These are phyloP conservation scores for Geotrichum candidum DNA, from an alignment of 1,139 yeast species.

Conservation along the genomic window DNA sequence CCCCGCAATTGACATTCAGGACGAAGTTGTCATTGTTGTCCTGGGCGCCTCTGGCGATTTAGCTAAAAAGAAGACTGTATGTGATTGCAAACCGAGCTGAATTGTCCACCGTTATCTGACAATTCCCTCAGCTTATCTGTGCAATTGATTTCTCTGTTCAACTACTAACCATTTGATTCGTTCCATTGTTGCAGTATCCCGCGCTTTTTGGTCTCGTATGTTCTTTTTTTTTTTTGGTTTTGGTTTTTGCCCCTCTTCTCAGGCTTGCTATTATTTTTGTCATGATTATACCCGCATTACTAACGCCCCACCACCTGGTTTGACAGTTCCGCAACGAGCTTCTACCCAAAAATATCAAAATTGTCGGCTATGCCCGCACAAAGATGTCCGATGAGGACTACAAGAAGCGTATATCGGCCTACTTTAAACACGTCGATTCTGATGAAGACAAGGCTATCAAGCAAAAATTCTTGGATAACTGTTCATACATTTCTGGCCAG, in stretches of 20 bases:
- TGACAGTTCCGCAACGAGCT: constrained; percentile 61
- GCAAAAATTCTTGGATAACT: constrained; percentile 55
- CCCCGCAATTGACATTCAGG: not conserved
- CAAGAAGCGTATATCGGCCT: constrained; percentile 56
- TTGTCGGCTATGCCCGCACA: constrained; percentile 90
- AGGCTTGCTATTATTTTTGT: not conserved
- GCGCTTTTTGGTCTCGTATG: constrained; percentile 21
- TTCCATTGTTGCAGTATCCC: constrained; percentile 7
- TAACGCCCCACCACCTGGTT: no score
- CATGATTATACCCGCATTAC: not conserved
- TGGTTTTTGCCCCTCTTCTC: not conserved
- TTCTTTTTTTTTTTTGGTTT: not conserved
- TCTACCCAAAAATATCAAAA: constrained; percentile 61
- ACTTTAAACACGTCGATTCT: constrained; percentile 46
- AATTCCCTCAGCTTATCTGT: not conserved
- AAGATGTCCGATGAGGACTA: constrained; percentile 61
- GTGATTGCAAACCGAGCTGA: constrained; percentile 31
- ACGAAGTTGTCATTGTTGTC: constrained; percentile 49
- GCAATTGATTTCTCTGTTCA: not conserved
- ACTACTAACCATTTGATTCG: constrained; percentile 6
- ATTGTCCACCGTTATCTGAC: not conserved
- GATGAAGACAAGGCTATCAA: constrained; percentile 40
- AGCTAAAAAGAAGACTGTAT: constrained; percentile 85
- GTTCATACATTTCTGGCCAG: constrained; percentile 67
- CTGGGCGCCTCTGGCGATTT: constrained; percentile 97